phyloP scores from a whole-genome alignment of 2,329 filamentous ascomycete genomes.

The Ophiostoma australiae region DNA sequence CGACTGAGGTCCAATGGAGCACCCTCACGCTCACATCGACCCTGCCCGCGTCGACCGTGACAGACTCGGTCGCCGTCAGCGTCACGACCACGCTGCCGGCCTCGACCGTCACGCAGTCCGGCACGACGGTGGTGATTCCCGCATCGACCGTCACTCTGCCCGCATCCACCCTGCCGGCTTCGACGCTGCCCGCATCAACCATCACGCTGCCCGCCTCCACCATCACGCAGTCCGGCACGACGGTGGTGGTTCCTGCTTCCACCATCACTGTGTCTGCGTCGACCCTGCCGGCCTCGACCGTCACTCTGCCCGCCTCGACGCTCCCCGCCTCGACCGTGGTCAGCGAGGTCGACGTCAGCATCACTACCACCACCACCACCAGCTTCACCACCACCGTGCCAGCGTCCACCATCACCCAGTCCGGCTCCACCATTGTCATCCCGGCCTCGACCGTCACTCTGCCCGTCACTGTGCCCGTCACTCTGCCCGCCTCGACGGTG shows the following conservation, averaged over 20 bases:
- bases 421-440: not conserved
- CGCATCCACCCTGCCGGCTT: not conserved
- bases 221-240: slow-evolving; percentile 12
- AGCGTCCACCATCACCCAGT: slow-evolving; percentile 17
- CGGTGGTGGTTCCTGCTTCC: slow-evolving; percentile 24
- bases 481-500: slow-evolving; percentile 21
- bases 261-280: not conserved
- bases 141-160: slow-evolving; percentile 1
- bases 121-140: slow-evolving; percentile 5
- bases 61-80: slow-evolving; percentile 13
- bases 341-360: too few relatives aligned
- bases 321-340: too few relatives aligned
- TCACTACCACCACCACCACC: not conserved
- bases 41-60: slow-evolving; percentile 23
- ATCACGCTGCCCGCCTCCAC: slow-evolving; percentile 15
- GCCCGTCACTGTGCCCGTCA: not conserved
- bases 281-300: slow-evolving; percentile 23
- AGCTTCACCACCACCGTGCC: not conserved
- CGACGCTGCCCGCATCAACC: slow-evolving; percentile 3
- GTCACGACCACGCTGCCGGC: slow-evolving; percentile 19
- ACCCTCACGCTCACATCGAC: slow-evolving; percentile 20
- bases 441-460: slow-evolving; percentile 20
- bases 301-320: slow-evolving; percentile 4
- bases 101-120: slow-evolving; percentile 15
- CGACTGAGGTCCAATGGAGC: slow-evolving; percentile 16